These are phyloP conservation scores for Gossypium sturtianum DNA, from an alignment of 345 rosid species.

Conservation along the genomic window DNA sequence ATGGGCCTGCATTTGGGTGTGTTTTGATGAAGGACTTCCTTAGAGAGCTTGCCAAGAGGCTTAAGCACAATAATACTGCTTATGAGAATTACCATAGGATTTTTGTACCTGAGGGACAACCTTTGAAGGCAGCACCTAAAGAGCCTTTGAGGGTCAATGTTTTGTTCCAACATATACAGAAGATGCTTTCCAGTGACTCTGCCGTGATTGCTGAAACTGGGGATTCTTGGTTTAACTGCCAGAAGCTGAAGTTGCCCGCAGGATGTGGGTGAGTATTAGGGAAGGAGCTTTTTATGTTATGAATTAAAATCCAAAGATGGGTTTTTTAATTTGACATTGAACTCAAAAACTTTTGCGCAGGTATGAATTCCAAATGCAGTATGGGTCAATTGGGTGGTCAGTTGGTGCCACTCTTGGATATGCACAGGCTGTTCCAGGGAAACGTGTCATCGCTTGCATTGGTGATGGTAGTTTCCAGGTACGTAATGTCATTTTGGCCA, in stretches of 20 bases:
- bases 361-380: conserved; percentile 88
- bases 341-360: conserved; percentile 22
- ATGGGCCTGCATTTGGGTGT: conserved; percentile 78
- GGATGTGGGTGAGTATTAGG: conserved; percentile 59
- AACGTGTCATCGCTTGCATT: conserved; percentile 72
- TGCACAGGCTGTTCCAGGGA: conserved; percentile 69
- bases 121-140: conserved; percentile 41
- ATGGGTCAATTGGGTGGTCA: conserved; percentile 89
- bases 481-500: background rate
- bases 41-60: conserved; percentile 43
- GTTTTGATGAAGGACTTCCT: conserved; percentile 74
- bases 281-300: background rate
- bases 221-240: conserved; percentile 89
- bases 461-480: conserved; percentile 94
- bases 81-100: conserved; percentile 71
- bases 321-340: background rate
- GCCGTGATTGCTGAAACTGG: conserved; percentile 86
- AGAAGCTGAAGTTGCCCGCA: conserved; percentile 63
- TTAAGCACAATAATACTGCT: conserved; percentile 50
- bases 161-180: conserved; percentile 64
- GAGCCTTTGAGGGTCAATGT: conserved; percentile 75
- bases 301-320: background rate
- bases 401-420: conserved; percentile 83
- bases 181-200: conserved; percentile 57
- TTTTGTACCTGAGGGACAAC: conserved; percentile 56